phyloP scores from a whole-genome alignment of 805 yeast genomes.

The Nakazawaea ambrosiae region DNA sequence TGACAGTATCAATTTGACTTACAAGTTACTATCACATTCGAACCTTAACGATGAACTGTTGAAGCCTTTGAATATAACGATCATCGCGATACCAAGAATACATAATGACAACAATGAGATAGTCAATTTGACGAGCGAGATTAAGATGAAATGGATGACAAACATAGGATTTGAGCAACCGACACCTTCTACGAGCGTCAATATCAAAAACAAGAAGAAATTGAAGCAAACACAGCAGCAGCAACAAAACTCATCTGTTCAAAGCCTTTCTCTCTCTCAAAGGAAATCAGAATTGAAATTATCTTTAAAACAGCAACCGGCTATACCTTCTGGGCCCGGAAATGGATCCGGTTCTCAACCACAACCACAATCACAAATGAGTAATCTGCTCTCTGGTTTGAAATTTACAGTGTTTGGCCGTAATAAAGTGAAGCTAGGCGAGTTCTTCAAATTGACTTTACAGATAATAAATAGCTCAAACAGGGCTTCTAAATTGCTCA shows the following conservation, averaged over 20 bases:
- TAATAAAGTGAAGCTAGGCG: constrained; percentile 53
- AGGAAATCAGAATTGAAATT: constrained; percentile 22
- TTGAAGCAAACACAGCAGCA: background rate
- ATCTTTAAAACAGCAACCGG: constrained; percentile 8
- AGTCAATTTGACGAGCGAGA: constrained; percentile 13
- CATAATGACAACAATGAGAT: background rate
- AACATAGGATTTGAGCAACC: constrained; percentile 23
- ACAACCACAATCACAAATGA: constrained; percentile 16
- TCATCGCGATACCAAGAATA: constrained; percentile 3
- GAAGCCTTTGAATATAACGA: constrained; percentile 9
- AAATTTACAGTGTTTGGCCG: constrained; percentile 57
- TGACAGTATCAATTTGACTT: constrained; percentile 8
- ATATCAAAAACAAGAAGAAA: no score
- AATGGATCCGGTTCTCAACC: no score
- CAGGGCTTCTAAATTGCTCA: constrained; percentile 43
- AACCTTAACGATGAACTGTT: constrained; percentile 2
- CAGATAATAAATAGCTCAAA: constrained; percentile 57
- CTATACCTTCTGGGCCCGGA: no score
- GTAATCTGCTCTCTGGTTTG: constrained; percentile 24
- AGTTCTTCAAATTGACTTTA: constrained; percentile 53
- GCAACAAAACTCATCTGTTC: constrained; percentile 6
- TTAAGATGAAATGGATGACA: constrained; percentile 30
- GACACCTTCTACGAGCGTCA: constrained; percentile 9
- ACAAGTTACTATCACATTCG: constrained; percentile 2
- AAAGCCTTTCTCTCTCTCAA: constrained; percentile 24